These are phyloP conservation scores for Tuber melanosporum DNA, from an alignment of 495 filamentous ascomycete species.

Conservation along the genomic window DNA sequence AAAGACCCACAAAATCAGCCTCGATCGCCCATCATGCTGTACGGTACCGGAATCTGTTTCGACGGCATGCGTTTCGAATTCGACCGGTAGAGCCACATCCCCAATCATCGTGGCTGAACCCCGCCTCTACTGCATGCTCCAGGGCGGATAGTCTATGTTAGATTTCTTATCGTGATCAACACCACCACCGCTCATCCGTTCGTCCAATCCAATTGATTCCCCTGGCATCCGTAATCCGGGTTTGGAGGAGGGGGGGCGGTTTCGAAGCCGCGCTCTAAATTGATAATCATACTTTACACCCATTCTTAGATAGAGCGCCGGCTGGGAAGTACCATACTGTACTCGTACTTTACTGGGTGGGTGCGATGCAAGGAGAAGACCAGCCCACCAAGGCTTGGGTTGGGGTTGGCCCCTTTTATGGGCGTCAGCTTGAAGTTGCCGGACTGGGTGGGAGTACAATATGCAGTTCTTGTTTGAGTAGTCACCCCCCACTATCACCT, in stretches of 20 bases:
- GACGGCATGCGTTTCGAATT: neutral
- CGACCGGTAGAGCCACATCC: neutral
- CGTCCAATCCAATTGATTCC: neutral
- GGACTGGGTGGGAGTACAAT: neutral
- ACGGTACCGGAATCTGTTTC: neutral
- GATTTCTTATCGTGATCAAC: neutral
- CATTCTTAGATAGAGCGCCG: neutral
- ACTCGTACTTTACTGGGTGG: neutral
- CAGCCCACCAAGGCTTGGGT: neutral
- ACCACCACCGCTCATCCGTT: neutral
- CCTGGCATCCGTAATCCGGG: neutral
- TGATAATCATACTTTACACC: neutral
- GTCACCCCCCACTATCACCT: neutral
- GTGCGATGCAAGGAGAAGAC: neutral
- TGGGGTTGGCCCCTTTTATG: neutral
- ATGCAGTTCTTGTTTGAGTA: neutral
- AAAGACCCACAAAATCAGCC: too few species aligned
- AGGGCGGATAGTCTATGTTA: neutral
- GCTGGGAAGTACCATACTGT: neutral
- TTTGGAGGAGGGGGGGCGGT: neutral
- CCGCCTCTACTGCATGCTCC: neutral
- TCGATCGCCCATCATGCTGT: neutral
- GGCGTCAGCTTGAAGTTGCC: neutral
- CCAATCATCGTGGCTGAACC: neutral
- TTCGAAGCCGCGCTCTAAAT: neutral